These are phyloP conservation scores for Grosmannia serpens DNA, from an alignment of 2,329 filamentous ascomycete genomes.

Conservation along the genomic window DNA sequence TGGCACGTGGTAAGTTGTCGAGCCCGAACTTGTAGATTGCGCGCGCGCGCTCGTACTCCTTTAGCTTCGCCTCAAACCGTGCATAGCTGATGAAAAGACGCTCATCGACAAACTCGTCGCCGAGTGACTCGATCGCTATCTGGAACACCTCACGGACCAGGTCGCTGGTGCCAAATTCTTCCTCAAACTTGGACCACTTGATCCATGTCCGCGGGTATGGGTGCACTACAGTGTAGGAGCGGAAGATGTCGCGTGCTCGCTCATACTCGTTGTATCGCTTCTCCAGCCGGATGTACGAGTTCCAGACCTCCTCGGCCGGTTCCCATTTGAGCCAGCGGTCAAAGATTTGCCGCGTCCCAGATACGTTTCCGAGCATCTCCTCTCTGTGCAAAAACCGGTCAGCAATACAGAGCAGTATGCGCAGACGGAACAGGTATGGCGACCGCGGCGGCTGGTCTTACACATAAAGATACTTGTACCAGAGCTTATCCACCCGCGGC, in stretches of 20 bases:
- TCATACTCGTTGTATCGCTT: slow-evolving; percentile 91
- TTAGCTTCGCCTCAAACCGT: slow-evolving; percentile 86
- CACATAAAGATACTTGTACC: slow-evolving; percentile 82
- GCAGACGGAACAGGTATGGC: not conserved
- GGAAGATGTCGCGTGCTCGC: slow-evolving; percentile 78
- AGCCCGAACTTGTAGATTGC: slow-evolving; percentile 96
- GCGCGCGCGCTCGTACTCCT: slow-evolving; percentile 85
- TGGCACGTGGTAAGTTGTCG: slow-evolving; percentile 80
- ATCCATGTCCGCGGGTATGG: slow-evolving; percentile 96
- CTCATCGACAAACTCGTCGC: slow-evolving; percentile 94
- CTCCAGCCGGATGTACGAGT: slow-evolving; percentile 92
- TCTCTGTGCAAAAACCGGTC: slow-evolving; percentile 52
- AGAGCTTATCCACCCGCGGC: slow-evolving; percentile 86
- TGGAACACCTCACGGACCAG: slow-evolving; percentile 87
- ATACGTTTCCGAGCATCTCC: slow-evolving; percentile 90
- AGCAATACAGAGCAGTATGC: slow-evolving; percentile 33
- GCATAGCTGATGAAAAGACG: slow-evolving; percentile 91
- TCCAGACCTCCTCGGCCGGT: slow-evolving; percentile 91
- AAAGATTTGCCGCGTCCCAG: slow-evolving; percentile 86
- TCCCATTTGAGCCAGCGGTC: slow-evolving; percentile 99
- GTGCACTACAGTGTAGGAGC: slow-evolving; percentile 82
- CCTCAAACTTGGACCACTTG: slow-evolving; percentile 96
- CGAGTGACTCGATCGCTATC: slow-evolving; percentile 73
- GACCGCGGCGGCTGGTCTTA: not conserved
- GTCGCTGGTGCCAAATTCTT: slow-evolving; percentile 87